A percentile compares a stretch with the other conserved stretches of the same genome.
Evolutionary conservation across 2,329 filamentous ascomycete genomes (phyloP).

Genomic region (Davidsoniella eucalypti): DNA sequence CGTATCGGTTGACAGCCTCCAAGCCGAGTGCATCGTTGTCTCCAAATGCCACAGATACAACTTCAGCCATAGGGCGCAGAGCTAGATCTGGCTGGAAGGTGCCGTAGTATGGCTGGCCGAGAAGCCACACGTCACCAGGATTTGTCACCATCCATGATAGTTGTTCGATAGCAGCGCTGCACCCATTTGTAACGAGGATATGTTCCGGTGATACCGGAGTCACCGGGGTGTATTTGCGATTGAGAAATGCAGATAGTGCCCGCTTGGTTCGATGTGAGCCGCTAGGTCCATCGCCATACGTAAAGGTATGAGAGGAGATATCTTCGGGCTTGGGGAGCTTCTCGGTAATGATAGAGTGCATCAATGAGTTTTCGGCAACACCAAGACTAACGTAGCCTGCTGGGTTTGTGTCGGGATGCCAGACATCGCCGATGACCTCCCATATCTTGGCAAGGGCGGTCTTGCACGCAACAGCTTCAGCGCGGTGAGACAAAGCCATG

Average conservation of each 20-base stretch:
- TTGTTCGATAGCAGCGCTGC: conserved; percentile 26
- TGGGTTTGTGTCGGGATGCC: conserved; percentile 24
- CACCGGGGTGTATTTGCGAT: conserved; percentile 19
- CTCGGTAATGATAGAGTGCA: conserved; percentile 28
- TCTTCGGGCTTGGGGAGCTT: conserved; percentile 25
- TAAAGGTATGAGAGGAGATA: conserved; percentile 20
- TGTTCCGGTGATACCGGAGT: conserved; percentile 19
- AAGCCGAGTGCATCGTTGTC: conserved; percentile 27
- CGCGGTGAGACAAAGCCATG: conserved; percentile 18
- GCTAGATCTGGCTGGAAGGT: conserved; percentile 30
- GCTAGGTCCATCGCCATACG: conserved; percentile 25
- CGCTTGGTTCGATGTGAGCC: conserved; percentile 22
- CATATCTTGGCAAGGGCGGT: conserved; percentile 21
- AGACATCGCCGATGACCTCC: conserved; percentile 29
- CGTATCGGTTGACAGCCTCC: conserved; percentile 27
- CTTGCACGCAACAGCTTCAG: conserved; percentile 18
- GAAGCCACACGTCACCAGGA: conserved; percentile 24
- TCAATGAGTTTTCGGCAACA: conserved; percentile 35
- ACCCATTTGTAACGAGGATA: conserved; percentile 24
- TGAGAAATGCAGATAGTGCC: conserved; percentile 23
- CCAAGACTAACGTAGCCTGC: conserved; percentile 32
- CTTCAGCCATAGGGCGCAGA: conserved; percentile 24
- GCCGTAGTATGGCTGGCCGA: conserved; percentile 31
- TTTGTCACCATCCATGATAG: conserved; percentile 24
- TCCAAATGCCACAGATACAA: conserved; percentile 28